Evolutionary conservation across 2,329 filamentous ascomycete species (phyloP), one percentile per base, ranked within the genome.

Genomic region (Aspergillus puulaauensis): DNA sequence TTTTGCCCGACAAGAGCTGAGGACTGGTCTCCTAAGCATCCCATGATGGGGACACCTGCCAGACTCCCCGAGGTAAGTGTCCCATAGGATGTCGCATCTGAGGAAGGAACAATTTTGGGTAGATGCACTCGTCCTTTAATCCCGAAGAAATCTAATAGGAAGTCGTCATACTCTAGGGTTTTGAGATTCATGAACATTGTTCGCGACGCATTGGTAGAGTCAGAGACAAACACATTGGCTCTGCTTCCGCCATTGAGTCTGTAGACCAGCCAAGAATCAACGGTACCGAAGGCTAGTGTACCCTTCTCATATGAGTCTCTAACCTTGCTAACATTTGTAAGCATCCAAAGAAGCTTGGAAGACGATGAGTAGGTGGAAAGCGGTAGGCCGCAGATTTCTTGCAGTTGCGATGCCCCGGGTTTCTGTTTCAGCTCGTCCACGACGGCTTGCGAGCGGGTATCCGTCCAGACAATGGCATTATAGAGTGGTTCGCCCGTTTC

Each of bases 161-260:
- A 81, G 57, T 91, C 85, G 70, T 93, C 90, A 73, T 96, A 96
- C 65, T 90, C 74, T 56, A 91, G 80, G 2, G 86, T 92, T 66
- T 86, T 82, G 51, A 96, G 80, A 74, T 96, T 91, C 86, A 96
- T 91, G 75, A 96, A 95, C 91, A 96, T 96, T 54, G 91, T 96
- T 66, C 92, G 83, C 54, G 90, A 93, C 11, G 92, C 91, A 73
- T 96, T 96, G 59, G 90, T 91, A 46, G 87, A 85, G 73, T 96
- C 92, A 0, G 92, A 93, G 58, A 96, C 90, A 73, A 90, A 89
- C 41, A 95, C 75, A 59, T 88, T 84, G 46, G 82, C 84, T 47
- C 82, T 77, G 37, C 78, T 81, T 53, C 89, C 87, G 50, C 90
- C 91, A 67, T 95, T 80, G 60, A 96, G 83, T 66, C 86, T 85